These are phyloP conservation scores for Laguncularia racemosa DNA, from an alignment of 345 rosid genomes.

Conservation along the genomic window DNA sequence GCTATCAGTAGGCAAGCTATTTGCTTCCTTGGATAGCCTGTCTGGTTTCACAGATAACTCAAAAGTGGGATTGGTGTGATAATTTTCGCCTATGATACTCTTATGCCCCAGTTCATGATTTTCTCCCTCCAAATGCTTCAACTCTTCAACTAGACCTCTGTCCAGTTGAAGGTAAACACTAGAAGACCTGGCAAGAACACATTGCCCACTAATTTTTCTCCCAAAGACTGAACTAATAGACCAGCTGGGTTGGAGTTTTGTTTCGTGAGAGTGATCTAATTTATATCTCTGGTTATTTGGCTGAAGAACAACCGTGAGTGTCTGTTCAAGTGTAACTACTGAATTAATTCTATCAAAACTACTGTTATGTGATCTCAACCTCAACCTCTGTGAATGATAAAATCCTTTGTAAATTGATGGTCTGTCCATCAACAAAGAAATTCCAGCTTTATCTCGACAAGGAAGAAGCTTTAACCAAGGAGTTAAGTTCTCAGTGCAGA, in stretches of 20 bases:
- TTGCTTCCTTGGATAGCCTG: slow-evolving; percentile 43
- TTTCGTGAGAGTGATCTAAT: slow-evolving; percentile 19
- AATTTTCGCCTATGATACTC: slow-evolving; percentile 16
- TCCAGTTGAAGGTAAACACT: slow-evolving; percentile 71
- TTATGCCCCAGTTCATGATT: slow-evolving; percentile 14
- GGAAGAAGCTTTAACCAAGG: slow-evolving; percentile 98
- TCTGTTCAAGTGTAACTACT: slow-evolving; percentile 64
- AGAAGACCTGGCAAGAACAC: slow-evolving; percentile 73
- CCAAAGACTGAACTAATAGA: slow-evolving; percentile 77
- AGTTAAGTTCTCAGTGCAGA: slow-evolving; percentile 95
- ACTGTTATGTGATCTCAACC: slow-evolving; percentile 33
- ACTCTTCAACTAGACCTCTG: slow-evolving; percentile 31
- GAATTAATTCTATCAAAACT: slow-evolving; percentile 32
- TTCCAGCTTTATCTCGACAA: slow-evolving; percentile 89
- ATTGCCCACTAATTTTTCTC: slow-evolving; percentile 54
- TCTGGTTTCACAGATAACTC: slow-evolving; percentile 63
- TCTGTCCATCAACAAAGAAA: slow-evolving; percentile 74
- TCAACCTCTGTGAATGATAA: slow-evolving; percentile 94
- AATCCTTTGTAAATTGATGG: slow-evolving; percentile 84
- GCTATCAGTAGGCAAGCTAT: slow-evolving; percentile 15
- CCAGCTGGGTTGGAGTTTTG: slow-evolving; percentile 67
- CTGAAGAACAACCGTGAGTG: slow-evolving; percentile 77
- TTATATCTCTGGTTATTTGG: slow-evolving; percentile 29
- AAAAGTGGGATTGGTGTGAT: slow-evolving; percentile 30
- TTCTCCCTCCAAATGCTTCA: slow-evolving; percentile 25